Base-by-base conservation (phyloP, 1,139 yeast species). In the Lodderomyces margitis region DNA sequence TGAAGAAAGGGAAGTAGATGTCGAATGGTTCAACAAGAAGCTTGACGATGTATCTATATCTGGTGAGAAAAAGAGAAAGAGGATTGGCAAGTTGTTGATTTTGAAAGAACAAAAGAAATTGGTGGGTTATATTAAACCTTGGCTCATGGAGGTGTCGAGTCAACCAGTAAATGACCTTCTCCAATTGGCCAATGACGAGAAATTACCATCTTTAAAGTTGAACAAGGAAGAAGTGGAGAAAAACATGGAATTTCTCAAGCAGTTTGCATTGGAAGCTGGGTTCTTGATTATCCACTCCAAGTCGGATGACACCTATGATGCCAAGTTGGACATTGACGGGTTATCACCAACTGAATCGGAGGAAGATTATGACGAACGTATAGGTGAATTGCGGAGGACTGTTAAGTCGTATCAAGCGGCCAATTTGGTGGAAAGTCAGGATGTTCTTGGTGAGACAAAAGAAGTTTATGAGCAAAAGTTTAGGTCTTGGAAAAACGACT, bases 1-100 rank as follows among this genome's bases (percentile, higher is more conserved):
- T 54, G 94, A 86, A 57, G 82, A 76, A 49, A 79, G 78, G 42
- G 88, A 86, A 49, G 86, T 88, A 45, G 97, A 92, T 59, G 80
- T 85, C 34, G 95, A 85, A 49, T 91, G 97, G 96, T 87, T 89
- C 62, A 88, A 87, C 60, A 79, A 83, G 55, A 87, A 86, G 53
- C 74, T 91, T 46, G 94, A 87, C 51, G 81, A 83, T 52, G 81
- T 91, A 44, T 84, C 95, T 3, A 70, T 83, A 34, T 73, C 80
- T 41, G 94, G 92, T 48, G 83, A 79, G 49, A 78, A 76, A 55
- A 81, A 78, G 56, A 77, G 94, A 58, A 76, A 77, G 44, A 73
- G 79, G 53, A 69, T 74, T 43, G 92, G 94, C 12, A 82, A 81
- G 53, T 65, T 83, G 42, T 65, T 85, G 24, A 64, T 92, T 33